Conservation (phyloP, 2,329 filamentous ascomycete species). For the Verticillium nubilum region DNA sequence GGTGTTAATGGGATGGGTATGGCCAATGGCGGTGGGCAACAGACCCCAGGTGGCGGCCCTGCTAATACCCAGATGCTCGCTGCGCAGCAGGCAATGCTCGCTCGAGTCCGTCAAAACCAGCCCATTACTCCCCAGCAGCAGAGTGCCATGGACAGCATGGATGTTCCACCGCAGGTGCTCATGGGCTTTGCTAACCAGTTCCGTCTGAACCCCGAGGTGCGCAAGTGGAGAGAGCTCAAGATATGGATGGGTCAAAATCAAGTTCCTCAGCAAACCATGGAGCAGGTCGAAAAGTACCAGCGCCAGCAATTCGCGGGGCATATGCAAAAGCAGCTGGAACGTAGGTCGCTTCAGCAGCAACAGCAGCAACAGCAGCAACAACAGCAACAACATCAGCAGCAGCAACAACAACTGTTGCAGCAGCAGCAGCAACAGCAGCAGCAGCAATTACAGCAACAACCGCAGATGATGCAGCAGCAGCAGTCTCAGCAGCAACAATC, state of each 20-base stretch:
- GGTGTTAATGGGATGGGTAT: slow-evolving; percentile 8
- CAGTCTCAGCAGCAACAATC: slow-evolving; percentile 16
- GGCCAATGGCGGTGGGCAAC: slow-evolving; percentile 24
- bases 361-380: slow-evolving; percentile 18
- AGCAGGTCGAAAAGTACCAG: slow-evolving; percentile 24
- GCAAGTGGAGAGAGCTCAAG: slow-evolving; percentile 45
- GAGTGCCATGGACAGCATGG: slow-evolving; percentile 41
- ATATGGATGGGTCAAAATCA: slow-evolving; percentile 33
- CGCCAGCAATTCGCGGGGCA: slow-evolving; percentile 13
- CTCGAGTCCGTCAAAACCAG: slow-evolving; percentile 16
- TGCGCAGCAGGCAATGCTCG: slow-evolving; percentile 19
- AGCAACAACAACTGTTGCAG: slow-evolving; percentile 13
- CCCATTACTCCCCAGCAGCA: slow-evolving; percentile 24
- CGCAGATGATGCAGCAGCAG: slow-evolving; percentile 15
- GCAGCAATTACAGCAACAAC: slow-evolving; percentile 19
- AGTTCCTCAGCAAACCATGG: slow-evolving; percentile 22
- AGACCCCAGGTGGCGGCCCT: slow-evolving; percentile 17
- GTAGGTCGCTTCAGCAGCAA: slow-evolving; percentile 14
- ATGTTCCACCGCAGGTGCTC: slow-evolving; percentile 33
- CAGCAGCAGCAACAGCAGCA: slow-evolving; percentile 24
- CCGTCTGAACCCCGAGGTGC: slow-evolving; percentile 30
- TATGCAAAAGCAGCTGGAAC: slow-evolving; percentile 14
- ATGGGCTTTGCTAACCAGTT: slow-evolving; percentile 22
- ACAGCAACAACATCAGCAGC: slow-evolving; percentile 16
- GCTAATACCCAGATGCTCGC: slow-evolving; percentile 15